Evolutionary conservation across 345 rosid species (phyloP).

Genomic region (Brassica incana): DNA sequence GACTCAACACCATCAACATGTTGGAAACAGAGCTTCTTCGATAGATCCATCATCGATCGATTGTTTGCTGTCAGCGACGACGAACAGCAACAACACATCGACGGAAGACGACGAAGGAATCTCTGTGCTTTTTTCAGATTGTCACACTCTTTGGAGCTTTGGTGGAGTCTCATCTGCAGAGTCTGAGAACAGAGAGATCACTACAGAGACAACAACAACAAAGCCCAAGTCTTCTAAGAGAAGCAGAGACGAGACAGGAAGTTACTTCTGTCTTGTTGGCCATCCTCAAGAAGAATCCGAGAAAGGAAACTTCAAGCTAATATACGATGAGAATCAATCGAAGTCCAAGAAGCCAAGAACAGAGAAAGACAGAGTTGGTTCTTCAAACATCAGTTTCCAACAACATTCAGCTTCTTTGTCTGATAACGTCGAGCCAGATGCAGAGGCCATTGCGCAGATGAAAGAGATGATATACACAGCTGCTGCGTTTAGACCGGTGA

Average conservation of each 20-base stretch:
- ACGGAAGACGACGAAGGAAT: conserved; percentile 74
- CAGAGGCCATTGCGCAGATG: conserved; percentile 91
- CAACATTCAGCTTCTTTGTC: conserved; percentile 60
- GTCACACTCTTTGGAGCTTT: conserved; percentile 60
- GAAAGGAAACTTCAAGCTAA: conserved; percentile 53
- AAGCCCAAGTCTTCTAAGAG: conserved; percentile 45
- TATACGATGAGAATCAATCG: conserved; percentile 49
- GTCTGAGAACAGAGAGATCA: conserved; percentile 57
- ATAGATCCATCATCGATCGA: conserved; percentile 54
- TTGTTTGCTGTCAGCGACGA: conserved; percentile 63
- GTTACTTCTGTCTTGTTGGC: conserved; percentile 48
- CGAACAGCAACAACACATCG: conserved; percentile 46
- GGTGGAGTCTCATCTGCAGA: conserved; percentile 74
- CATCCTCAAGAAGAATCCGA: conserved; percentile 42
- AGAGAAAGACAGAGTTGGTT: conserved; percentile 49
- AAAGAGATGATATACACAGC: conserved; percentile 90
- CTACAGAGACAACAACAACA: conserved; percentile 34
- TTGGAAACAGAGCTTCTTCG: conserved; percentile 35
- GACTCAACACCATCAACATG: conserved; percentile 35
- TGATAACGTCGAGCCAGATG: conserved; percentile 62
- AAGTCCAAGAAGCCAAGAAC: conserved; percentile 59
- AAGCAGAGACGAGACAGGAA: conserved; percentile 33
- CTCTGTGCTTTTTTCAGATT: conserved; percentile 63
- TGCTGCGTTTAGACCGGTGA: conserved; percentile 86
- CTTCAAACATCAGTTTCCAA: conserved; percentile 78